A percentile compares a stretch with the other conserved stretches of the same genome.
phyloP scores from a whole-genome alignment of 805 yeast genomes.

The Candida parachauliodes region DNA sequence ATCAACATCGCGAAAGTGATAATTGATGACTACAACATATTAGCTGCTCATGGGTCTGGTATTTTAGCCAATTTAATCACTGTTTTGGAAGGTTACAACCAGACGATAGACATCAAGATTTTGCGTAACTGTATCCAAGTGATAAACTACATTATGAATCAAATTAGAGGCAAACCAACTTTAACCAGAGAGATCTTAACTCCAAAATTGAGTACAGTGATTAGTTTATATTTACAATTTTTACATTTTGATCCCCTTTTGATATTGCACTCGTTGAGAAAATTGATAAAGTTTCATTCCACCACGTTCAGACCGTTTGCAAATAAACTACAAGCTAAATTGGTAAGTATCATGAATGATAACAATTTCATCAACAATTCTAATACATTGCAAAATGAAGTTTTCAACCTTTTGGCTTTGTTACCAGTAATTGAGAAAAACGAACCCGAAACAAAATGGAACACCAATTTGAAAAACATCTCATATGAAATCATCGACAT shows the following conservation, averaged over 20 bases:
- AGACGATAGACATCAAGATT: constrained; percentile 29
- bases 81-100: constrained; percentile 32
- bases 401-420: constrained; percentile 51
- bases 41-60: constrained; percentile 39
- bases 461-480: constrained; percentile 42
- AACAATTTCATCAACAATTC: constrained; percentile 39
- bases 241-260: constrained; percentile 28
- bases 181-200: constrained; percentile 80
- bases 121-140: constrained; percentile 37
- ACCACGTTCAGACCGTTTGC: constrained; percentile 82
- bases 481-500: constrained; percentile 54
- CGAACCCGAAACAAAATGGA: constrained; percentile 46
- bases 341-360: constrained; percentile 32
- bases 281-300: constrained; percentile 53
- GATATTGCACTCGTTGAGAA: constrained; percentile 30
- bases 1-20: constrained; percentile 49
- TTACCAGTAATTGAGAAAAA: constrained; percentile 55
- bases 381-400: constrained; percentile 30
- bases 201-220: constrained; percentile 66
- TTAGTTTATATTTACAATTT: constrained; percentile 48
- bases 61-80: constrained; percentile 41
- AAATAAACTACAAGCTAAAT: constrained; percentile 50
- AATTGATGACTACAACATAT: constrained; percentile 29
- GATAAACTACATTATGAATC: constrained; percentile 37
- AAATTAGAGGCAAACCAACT: constrained; percentile 75